Evolutionary conservation across 1,284 basidiomycete species (phyloP).

Genomic region (Farysia itapuensis): DNA sequence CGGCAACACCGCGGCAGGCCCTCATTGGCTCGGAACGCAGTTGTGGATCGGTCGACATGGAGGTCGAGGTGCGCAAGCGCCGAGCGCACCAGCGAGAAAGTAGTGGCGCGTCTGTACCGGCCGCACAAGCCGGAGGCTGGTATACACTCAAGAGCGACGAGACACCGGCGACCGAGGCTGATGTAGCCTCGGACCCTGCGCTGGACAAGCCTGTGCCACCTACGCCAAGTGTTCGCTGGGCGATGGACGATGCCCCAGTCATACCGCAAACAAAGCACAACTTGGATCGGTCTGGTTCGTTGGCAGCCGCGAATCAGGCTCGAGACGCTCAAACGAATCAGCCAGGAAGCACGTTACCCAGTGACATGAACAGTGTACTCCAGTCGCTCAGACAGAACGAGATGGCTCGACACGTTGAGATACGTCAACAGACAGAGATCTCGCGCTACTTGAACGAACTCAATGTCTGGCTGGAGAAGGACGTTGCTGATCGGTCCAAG

Average conservation of each 20-base stretch:
- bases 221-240: slow-evolving; percentile 28
- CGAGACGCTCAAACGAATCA: slow-evolving; percentile 18
- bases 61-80: slow-evolving; percentile 39
- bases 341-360: slow-evolving; percentile 14
- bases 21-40: slow-evolving; percentile 22
- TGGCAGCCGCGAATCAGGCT: slow-evolving; percentile 2
- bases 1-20: slow-evolving; percentile 19
- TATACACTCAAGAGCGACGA: slow-evolving; percentile 32
- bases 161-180: not conserved
- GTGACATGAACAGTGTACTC: slow-evolving; percentile 36
- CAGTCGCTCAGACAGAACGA: slow-evolving; percentile 44
- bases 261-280: too few relatives aligned
- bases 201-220: slow-evolving; percentile 33
- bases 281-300: not conserved
- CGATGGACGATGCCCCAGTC: slow-evolving; percentile 13
- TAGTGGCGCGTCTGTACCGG: slow-evolving; percentile 6
- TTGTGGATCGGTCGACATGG: slow-evolving; percentile 45
- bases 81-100: slow-evolving; percentile 25
- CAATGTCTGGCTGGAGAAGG: slow-evolving; percentile 48
- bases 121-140: slow-evolving; percentile 34
- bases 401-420: slow-evolving; percentile 37
- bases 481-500: slow-evolving; percentile 46
- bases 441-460: slow-evolving; percentile 54
- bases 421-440: slow-evolving; percentile 48
- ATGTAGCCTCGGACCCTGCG: not conserved